Percentiles rank a stretch among this genome's conserved stretches.
Evolutionary conservation across 2,329 filamentous ascomycete genomes (phyloP).

Genomic region (Polychaeton citri): DNA sequence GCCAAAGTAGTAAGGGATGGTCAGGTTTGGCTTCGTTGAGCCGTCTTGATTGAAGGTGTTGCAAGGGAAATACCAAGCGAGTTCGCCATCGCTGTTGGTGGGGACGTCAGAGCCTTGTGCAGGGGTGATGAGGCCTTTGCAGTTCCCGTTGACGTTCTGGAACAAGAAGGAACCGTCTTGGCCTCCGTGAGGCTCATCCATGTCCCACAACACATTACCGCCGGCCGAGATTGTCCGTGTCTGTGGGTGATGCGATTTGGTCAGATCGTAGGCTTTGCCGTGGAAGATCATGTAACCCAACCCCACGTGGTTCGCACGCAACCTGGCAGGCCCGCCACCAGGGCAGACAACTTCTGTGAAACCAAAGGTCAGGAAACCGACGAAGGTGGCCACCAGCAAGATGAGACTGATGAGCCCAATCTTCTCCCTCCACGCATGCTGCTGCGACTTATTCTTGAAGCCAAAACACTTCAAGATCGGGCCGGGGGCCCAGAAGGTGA

Average conservation of each 20-base stretch:
- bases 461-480: constrained; percentile 76
- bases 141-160: constrained; percentile 95
- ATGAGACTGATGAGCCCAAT: constrained; percentile 95
- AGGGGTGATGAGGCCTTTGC: constrained; percentile 75
- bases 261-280: constrained; percentile 76
- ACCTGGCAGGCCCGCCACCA: constrained; percentile 48
- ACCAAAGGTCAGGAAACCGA: constrained; percentile 92
- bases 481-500: constrained; percentile 91
- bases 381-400: constrained; percentile 68
- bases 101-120: constrained; percentile 64
- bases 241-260: constrained; percentile 60
- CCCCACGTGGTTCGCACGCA: constrained; percentile 72
- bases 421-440: constrained; percentile 93
- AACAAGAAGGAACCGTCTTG: constrained; percentile 94
- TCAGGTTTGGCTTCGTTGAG: constrained; percentile 61
- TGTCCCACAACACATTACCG: constrained; percentile 74
- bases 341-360: constrained; percentile 85
- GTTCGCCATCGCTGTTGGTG: constrained; percentile 54
- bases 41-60: constrained; percentile 86
- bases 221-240: constrained; percentile 62
- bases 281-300: constrained; percentile 91
- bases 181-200: constrained; percentile 71
- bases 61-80: constrained; percentile 98
- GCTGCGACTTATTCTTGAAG: constrained; percentile 71
- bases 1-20: constrained; percentile 63